Evolutionary conservation across 106 monocot genomes (phyloP), one percentile per base, ranked within the genome.

Genomic region (Acorus gramineus): DNA sequence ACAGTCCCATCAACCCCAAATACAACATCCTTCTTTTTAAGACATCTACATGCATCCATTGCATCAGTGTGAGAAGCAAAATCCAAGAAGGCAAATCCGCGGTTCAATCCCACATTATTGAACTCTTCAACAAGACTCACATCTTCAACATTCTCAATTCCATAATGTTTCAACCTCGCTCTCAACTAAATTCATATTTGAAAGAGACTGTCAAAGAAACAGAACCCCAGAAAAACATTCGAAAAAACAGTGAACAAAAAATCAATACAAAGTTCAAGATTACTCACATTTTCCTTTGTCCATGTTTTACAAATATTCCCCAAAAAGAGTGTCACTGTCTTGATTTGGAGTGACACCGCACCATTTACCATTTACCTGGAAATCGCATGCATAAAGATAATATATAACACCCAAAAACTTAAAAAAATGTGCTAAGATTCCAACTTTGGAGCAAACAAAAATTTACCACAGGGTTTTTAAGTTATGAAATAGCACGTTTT

Each of bases 31-130:
- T 89, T 83, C 78, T 77, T 85, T 10, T 81, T 83, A 62, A 99
- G 62, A 28, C 69, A 68, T 54, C 77, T 77, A 67, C 74, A 92
- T 55, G 88, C 98, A 74, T 81, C 80, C 79, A 84, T 92, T 74
- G 98, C 92, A 52, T 92, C 83, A 53, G 81, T 56, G 59, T 83
- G 83, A 48, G 92, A 89, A 56, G 84, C 66, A 71, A 99, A 99
- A 60, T 99, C 98, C 56, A 99, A 61, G 53, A 99, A 99, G 10
- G 92, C 88, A 85, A 89, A 99, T 5, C 98, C 98, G 69, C 89
- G 85, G 71, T 89, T 99, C 72, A 66, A 85, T 46, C 92, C 92
- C 59, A 76, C 80, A 63, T 92, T 82, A 53, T 78, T 92, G 3
- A 69, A 64, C 72, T 99, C 98, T 66, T 92, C 89, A 60, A 92